Evolutionary conservation across 2,329 filamentous ascomycete species (phyloP), one percentile per base, ranked within the genome.

Genomic region (Fusarium pininemorale): DNA sequence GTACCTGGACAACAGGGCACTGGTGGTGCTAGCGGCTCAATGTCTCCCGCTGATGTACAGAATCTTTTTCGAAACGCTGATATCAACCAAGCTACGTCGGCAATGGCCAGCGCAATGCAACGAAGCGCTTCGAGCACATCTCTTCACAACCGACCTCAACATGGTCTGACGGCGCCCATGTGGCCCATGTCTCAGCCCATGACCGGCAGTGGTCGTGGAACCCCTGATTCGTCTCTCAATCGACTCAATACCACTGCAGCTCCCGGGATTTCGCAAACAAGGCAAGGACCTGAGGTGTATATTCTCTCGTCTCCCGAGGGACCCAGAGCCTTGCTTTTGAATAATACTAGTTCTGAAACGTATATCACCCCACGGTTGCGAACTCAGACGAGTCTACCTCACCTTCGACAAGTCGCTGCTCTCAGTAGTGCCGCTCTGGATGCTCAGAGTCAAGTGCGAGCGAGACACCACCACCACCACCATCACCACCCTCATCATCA

Each of bases 241-340:
- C 82, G 85, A 73, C 80, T 82, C 26, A 74, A 74, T 78, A 32
- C 78, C 75, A 57, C 55, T 32, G 47, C 37, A 57, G 55, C 26
- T 3, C 59, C 55, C 41, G 72, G 61, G 45, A 73, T 18, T 48
- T 54, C 56, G n/a, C 73, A 73, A 37, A 14, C 78, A 55, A 63
- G 78, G 38, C 81, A 82, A 30, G 80, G 78, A 5, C 83, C 86
- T 0, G 87, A 89, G 66, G 88, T 91, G 5, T 92, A 91, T 73
- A 87, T 92, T 30, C 78, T 92, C 12, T 88, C 86, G 22, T 91
- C 90, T 0, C 89, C 90, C 1, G 84, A 85, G 47, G 90, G 90
- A 2, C 90, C 90, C 3, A 86, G 87, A 26, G 90, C 86, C 11
- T 80, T 92, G 4, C 79, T 92, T 12, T 81, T 92, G 45, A 89